Evolutionary conservation across 805 yeast genomes (phyloP), one percentile per base, ranked within the genome.

Genomic region (Scheffersomyces spartinae): DNA sequence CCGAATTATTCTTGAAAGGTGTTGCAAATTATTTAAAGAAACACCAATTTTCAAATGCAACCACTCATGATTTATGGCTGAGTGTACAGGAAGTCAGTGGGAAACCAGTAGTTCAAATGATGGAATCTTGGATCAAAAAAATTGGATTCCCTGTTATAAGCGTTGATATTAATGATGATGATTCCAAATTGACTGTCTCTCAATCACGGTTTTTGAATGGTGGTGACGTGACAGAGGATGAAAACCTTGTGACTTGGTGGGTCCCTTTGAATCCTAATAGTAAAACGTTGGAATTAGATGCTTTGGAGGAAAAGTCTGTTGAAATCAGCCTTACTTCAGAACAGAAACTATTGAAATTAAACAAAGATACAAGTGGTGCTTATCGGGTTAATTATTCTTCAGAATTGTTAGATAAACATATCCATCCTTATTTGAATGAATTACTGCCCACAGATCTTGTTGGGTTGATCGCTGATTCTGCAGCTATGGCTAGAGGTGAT

Each of bases 101-200:
- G 13, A 53, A 64, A 40, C 74, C 81, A 26, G 69, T 82, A 19
- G 58, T 59, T 32, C 29, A 45, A 14, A 62, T 73, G 42, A 75
- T 82, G 75, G 66, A 67, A 30, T 55, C 68, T 12, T 82, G 94
- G 94, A 78, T 79, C 36, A 61, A 66, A 27, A 64, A 71, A 33
- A 67, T 76, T 25, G 94, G 94, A 4, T 81, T 58, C 53, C 94
- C 94, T 4, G 58, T 77, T 15, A 38, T 82, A 15, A 52, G 61
- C 20, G 85, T 75, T 9, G 46, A 43, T 6, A 30, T 31, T 9
- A 28, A 43, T 6, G 52, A 58, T 28, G 46, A 49, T 5, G 57
- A 47, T 8, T 40, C 42, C 3, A 35, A 43, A 12, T 48, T 75
- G 34, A 43, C 46, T 10, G 45, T 74, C 17, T 46, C 45, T 13